Evolutionary conservation across 495 filamentous ascomycete species (phyloP).

Genomic region (Stereocaulon alpinum): DNA sequence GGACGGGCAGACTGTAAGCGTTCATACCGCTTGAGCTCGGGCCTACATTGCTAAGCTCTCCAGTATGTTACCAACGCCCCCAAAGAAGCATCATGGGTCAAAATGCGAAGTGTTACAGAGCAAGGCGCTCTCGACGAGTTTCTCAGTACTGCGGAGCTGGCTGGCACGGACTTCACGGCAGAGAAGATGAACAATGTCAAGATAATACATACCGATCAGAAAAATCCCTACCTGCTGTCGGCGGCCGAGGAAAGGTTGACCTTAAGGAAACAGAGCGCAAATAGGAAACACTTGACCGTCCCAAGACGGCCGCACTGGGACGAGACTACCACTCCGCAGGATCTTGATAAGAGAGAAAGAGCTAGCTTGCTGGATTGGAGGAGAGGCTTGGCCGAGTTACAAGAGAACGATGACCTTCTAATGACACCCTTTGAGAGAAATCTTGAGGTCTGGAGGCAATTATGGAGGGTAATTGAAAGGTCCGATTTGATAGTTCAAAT

Average conservation of each 20-base stretch:
- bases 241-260: slow-evolving; percentile 73
- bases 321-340: slow-evolving; percentile 62
- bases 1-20: slow-evolving; percentile 42
- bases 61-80: slow-evolving; percentile 57
- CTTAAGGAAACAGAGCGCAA: slow-evolving; percentile 69
- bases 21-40: not conserved
- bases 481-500: slow-evolving; percentile 97
- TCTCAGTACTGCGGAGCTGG: slow-evolving; percentile 79
- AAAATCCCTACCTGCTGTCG: slow-evolving; percentile 88
- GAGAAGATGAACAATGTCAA: slow-evolving; percentile 98
- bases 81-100: slow-evolving; percentile 75
- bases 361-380: slow-evolving; percentile 82
- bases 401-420: slow-evolving; percentile 83
- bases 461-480: slow-evolving; percentile 97
- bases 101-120: slow-evolving; percentile 97
- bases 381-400: slow-evolving; percentile 79
- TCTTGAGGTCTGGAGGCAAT: slow-evolving; percentile 93
- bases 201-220: slow-evolving; percentile 91
- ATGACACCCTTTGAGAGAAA: slow-evolving; percentile 99
- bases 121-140: slow-evolving; percentile 90
- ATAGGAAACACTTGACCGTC: slow-evolving; percentile 70
- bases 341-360: slow-evolving; percentile 71
- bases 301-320: slow-evolving; percentile 88
- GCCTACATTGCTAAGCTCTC: not conserved
- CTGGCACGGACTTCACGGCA: slow-evolving; percentile 95